A percentile compares a stretch with the other conserved stretches of the same genome.
These are phyloP conservation scores for Panellus pusillus DNA, from an alignment of 768 basidiomycete genomes.

Conservation along the genomic window DNA sequence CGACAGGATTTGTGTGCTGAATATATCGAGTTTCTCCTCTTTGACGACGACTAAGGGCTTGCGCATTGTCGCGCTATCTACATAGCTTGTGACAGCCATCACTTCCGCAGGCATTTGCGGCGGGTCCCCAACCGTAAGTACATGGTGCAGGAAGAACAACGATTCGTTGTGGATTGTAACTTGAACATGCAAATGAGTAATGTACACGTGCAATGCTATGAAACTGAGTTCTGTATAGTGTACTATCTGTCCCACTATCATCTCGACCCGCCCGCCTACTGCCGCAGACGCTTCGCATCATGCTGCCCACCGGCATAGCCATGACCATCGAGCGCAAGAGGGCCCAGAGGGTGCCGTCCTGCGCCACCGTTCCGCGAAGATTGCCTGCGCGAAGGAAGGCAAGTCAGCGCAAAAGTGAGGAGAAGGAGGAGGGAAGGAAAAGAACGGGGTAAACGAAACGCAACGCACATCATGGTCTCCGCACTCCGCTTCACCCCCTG, in stretches of 20 bases:
- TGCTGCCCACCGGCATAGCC: conserved; percentile 16
- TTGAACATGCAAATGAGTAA: neutral
- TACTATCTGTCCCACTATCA: conserved; percentile 25
- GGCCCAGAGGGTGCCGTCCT: conserved; percentile 16
- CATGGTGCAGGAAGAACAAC: neutral
- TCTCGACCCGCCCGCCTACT: no score
- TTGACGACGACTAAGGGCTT: no score
- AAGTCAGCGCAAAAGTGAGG: neutral
- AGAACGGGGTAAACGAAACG: neutral
- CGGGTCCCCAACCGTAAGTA: no score
- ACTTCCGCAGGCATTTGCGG: no score
- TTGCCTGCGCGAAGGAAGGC: conserved; percentile 14
- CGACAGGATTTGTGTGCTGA: no score
- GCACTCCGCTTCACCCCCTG: conserved; percentile 35
- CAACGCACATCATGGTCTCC: conserved; percentile 28
- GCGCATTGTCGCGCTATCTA: no score
- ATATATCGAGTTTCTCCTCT: no score
- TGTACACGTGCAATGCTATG: neutral
- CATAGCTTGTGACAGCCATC: no score
- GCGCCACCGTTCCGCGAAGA: conserved; percentile 36
- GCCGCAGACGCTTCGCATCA: conserved; percentile 47
- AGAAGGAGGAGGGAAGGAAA: neutral
- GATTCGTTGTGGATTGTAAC: neutral
- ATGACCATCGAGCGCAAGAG: conserved; percentile 31
- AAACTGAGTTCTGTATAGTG: neutral